Evolutionary conservation across 257 asterid species (phyloP).

Genomic region (Buddleja alternifolia): DNA sequence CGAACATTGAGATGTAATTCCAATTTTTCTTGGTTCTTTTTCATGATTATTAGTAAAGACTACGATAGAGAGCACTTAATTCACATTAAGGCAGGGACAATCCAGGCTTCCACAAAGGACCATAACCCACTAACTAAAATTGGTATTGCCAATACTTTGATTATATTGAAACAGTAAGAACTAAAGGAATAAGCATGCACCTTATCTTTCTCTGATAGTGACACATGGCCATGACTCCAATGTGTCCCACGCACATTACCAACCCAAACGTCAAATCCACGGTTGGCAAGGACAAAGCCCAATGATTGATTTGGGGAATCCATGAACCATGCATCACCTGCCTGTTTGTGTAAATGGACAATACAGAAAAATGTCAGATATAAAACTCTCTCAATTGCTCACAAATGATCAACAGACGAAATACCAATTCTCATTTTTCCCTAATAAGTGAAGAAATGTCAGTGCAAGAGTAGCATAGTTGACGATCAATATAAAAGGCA

Average conservation of each 20-base stretch:
- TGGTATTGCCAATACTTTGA: constrained; percentile 3
- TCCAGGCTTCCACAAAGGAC: background rate
- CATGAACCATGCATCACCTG: constrained; percentile 98
- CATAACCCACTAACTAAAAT: background rate
- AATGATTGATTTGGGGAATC: constrained; percentile 74
- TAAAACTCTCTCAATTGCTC: background rate
- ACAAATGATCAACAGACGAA: constrained; percentile 3
- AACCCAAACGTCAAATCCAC: constrained; percentile 96
- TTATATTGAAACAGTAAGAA: constrained; percentile 1
- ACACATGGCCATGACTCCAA: constrained; percentile 95
- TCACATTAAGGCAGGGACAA: background rate
- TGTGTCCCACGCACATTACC: constrained; percentile 99
- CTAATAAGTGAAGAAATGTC: background rate
- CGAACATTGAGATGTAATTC: constrained; percentile 8
- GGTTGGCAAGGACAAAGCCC: constrained; percentile 93
- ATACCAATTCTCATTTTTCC: background rate
- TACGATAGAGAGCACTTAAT: background rate
- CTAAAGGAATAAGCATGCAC: constrained; percentile 34
- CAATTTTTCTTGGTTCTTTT: background rate
- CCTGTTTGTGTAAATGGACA: constrained; percentile 50
- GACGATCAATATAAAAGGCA: constrained; percentile 7
- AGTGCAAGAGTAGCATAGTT: constrained; percentile 3
- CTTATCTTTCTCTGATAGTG: constrained; percentile 69
- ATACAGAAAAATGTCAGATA: constrained; percentile 18
- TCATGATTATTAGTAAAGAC: background rate